A percentile compares a stretch with the other conserved stretches of the same genome.
Evolutionary conservation across 306 rosid genomes (phyloP).

Genomic region (Cercis canadensis): DNA sequence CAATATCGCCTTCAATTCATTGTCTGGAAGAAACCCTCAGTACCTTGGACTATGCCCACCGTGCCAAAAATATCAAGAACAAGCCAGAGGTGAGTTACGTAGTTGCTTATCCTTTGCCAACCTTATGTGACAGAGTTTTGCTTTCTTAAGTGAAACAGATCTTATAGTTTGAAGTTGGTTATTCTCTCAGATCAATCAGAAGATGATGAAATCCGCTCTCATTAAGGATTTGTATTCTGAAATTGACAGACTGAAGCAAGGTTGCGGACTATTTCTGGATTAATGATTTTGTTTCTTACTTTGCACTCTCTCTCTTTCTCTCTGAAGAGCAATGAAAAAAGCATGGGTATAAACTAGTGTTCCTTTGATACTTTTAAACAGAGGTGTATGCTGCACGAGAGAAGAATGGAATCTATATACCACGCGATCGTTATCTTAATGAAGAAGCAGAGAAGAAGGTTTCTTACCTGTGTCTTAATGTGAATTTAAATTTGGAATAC

Average conservation of each 20-base stretch:
- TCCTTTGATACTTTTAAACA: conserved; percentile 34
- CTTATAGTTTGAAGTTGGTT: conserved; percentile 40
- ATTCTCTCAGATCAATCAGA: conserved; percentile 83
- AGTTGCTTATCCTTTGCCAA: conserved; percentile 32
- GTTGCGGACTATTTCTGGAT: conserved; percentile 45
- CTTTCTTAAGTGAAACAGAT: conserved; percentile 13
- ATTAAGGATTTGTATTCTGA: conserved; percentile 96
- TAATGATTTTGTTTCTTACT: conserved; percentile 33
- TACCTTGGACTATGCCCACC: conserved; percentile 97
- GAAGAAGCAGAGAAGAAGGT: conserved; percentile 99
- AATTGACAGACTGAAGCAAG: conserved; percentile 97
- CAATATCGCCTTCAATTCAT: conserved; percentile 96
- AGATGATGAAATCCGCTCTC: conserved; percentile 99
- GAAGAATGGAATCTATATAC: conserved; percentile 98
- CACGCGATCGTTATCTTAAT: conserved; percentile 95
- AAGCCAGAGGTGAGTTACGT: conserved; percentile 87
- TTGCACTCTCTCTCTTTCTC: conserved; percentile 1
- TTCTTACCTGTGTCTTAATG: conserved; percentile 15
- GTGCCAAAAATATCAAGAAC: conserved; percentile 99
- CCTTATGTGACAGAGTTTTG: conserved; percentile 2
- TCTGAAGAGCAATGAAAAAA: background rate
- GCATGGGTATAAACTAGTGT: background rate
- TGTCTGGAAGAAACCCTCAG: conserved; percentile 99
- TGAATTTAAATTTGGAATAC: conserved; percentile 7
- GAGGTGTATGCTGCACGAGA: conserved; percentile 99